Evolutionary conservation across 768 basidiomycete genomes (phyloP).

Genomic region (Boletus rubescentipes): DNA sequence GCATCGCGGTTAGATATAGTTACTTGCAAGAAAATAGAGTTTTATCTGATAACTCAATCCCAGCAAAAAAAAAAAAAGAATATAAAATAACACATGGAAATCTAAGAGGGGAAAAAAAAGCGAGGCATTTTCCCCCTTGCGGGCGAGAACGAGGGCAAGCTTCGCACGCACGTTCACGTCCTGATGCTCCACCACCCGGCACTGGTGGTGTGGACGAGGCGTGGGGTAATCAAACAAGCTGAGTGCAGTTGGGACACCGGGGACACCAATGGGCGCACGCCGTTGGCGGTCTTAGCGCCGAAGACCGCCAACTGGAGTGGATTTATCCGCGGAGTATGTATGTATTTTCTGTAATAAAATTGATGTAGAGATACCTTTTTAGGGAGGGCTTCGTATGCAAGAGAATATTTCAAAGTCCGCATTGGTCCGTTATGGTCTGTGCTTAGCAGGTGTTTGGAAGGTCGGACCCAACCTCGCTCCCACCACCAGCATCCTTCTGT

Average conservation of each 20-base stretch:
- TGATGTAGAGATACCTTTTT: conserved; percentile 10
- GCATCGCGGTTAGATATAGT: background rate
- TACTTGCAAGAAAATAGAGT: background rate
- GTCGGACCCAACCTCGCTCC: conserved; percentile 54
- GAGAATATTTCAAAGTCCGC: conserved; percentile 33
- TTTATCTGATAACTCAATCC: conserved; percentile 8
- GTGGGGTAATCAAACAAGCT: conserved; percentile 1
- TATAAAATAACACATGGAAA: conserved; percentile 8
- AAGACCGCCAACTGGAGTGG: background rate
- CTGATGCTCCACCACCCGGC: conserved; percentile 19
- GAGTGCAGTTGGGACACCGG: background rate
- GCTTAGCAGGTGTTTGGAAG: conserved; percentile 41
- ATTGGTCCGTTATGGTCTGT: conserved; percentile 36
- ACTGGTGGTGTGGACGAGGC: conserved; percentile 17
- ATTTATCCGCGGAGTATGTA: conserved; percentile 8
- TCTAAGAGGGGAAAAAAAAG: conserved; percentile 11
- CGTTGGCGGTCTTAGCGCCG: background rate
- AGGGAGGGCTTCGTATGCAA: conserved; percentile 18
- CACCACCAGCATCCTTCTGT: conserved; percentile 52
- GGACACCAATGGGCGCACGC: too few relatives aligned
- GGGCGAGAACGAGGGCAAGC: conserved; percentile 15
- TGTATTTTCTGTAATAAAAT: conserved; percentile 23
- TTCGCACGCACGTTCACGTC: conserved; percentile 28
- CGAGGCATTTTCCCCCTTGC: conserved; percentile 12
- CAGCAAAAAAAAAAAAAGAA: background rate